Evolutionary conservation across 371 early-diverging fungal species (phyloP).

Genomic region (Mortierella sp.): DNA sequence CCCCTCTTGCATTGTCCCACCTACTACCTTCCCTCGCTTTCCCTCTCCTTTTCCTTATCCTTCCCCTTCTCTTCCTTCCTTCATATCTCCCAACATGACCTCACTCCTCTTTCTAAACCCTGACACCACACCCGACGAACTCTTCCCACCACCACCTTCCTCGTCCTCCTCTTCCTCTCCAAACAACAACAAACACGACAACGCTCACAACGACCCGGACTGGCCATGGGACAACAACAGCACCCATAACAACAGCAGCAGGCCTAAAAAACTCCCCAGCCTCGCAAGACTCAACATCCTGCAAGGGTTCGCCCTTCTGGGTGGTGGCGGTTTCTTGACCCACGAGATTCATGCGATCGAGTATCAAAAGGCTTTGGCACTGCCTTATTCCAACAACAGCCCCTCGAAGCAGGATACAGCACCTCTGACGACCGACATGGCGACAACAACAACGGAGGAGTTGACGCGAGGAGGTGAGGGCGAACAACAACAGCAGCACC

Average conservation of each 20-base stretch:
- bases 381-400: background rate
- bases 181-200: background rate
- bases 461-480: background rate
- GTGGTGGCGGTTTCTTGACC: conserved; percentile 20
- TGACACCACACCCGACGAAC: background rate
- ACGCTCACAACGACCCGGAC: background rate
- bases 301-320: conserved; percentile 29
- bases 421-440: background rate
- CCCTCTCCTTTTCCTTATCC: background rate
- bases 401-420: background rate
- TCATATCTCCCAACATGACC: background rate
- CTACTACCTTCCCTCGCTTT: background rate
- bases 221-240: background rate
- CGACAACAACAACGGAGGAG: background rate
- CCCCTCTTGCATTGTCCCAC: background rate
- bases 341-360: conserved; percentile 32
- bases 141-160: background rate
- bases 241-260: background rate
- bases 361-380: conserved; percentile 9
- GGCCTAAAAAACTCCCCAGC: background rate
- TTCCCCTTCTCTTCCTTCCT: background rate
- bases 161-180: background rate
- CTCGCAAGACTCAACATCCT: conserved; percentile 8
- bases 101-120: background rate
- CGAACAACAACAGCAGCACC: background rate